Evolutionary conservation across 1,284 basidiomycete genomes (phyloP).

Genomic region (Leccinum angustisporum): DNA sequence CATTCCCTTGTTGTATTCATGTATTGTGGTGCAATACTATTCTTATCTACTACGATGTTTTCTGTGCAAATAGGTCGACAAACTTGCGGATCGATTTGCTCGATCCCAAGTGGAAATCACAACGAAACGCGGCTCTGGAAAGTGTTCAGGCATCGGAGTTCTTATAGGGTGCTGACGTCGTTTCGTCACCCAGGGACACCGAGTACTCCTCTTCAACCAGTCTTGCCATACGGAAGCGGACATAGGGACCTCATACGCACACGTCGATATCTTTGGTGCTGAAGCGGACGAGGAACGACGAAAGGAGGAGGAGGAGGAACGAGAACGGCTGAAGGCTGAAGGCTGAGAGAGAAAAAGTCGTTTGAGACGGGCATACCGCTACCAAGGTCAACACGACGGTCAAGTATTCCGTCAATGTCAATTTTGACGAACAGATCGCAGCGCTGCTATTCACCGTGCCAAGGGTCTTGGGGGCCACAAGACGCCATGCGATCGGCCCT

Average conservation of each 20-base stretch:
- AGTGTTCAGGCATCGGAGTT: too few relatives aligned
- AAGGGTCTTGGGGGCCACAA: constrained; percentile 75
- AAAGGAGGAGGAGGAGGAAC: constrained; percentile 69
- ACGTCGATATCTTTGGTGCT: constrained; percentile 87
- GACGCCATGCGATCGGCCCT: constrained; percentile 74
- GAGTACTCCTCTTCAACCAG: too few relatives aligned
- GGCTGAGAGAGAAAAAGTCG: constrained; percentile 81
- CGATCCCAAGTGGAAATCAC: too few relatives aligned
- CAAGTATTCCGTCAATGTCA: constrained; percentile 88
- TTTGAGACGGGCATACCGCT: constrained; percentile 95
- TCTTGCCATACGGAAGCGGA: too few relatives aligned
- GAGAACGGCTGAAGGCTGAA: constrained; percentile 66
- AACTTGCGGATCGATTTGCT: too few relatives aligned
- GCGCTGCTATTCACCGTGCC: constrained; percentile 84
- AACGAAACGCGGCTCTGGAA: too few relatives aligned
- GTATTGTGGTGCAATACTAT: too few relatives aligned
- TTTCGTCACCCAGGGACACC: too few relatives aligned
- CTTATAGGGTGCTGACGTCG: too few relatives aligned
- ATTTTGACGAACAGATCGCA: constrained; percentile 96
- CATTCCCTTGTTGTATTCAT: too few relatives aligned
- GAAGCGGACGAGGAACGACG: constrained; percentile 87
- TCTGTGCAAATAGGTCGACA: too few relatives aligned
- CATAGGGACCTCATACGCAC: constrained; percentile 75
- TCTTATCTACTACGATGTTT: too few relatives aligned
- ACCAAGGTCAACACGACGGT: constrained; percentile 85